Conservation (phyloP, 352 stramenopile genomes). For the Albugo candida region DNA sequence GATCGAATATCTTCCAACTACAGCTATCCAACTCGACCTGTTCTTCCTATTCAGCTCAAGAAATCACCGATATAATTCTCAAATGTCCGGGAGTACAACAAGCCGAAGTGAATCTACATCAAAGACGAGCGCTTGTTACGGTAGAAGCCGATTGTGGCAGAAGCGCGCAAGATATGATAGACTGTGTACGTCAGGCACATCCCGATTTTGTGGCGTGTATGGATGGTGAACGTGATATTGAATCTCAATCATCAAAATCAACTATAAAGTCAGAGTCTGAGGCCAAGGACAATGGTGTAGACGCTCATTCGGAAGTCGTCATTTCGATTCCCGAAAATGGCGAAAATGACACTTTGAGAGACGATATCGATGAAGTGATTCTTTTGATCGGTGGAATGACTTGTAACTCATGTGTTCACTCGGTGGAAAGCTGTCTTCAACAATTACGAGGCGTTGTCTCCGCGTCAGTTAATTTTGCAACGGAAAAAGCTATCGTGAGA, state of each 20-base stretch:
- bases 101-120: too few species aligned
- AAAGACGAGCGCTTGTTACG: too few species aligned
- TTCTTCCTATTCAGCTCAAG: not conserved
- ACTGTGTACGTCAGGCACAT: not conserved
- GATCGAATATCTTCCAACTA: not conserved
- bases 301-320: constrained; percentile 3
- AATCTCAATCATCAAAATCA: not conserved
- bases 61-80: not conserved
- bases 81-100: not conserved
- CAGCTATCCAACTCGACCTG: not conserved
- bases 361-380: constrained; percentile 36
- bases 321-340: constrained; percentile 12
- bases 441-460: constrained; percentile 51
- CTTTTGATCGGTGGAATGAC: constrained; percentile 80
- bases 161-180: not conserved
- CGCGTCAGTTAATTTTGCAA: constrained; percentile 72
- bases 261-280: not conserved
- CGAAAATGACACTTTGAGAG: constrained; percentile 3
- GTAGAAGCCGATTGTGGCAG: not conserved
- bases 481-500: constrained; percentile 57
- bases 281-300: not conserved
- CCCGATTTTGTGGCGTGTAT: not conserved
- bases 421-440: constrained; percentile 76
- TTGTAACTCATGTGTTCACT: constrained; percentile 82
- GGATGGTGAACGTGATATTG: not conserved